phyloP scores from a whole-genome alignment of 495 filamentous ascomycete species.

The Penicillium lividum region DNA sequence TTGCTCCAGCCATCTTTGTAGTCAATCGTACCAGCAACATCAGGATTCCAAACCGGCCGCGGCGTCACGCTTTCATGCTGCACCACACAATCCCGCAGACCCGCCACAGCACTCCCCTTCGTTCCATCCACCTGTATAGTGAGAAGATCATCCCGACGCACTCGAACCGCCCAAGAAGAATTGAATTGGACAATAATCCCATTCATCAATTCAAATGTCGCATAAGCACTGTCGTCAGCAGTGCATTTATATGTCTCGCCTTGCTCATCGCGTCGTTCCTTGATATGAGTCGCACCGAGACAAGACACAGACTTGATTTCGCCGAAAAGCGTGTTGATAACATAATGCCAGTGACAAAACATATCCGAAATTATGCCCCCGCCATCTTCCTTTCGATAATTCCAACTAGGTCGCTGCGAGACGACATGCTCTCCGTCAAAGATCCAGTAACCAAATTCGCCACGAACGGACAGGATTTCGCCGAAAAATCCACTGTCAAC shows the following conservation, averaged over 20 bases:
- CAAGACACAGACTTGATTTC: constrained; percentile 1
- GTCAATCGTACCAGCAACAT: neutral
- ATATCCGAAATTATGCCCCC: neutral
- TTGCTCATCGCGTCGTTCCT: neutral
- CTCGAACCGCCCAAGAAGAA: neutral
- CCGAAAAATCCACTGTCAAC: constrained; percentile 2
- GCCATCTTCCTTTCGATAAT: constrained; percentile 1
- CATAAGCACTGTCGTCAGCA: constrained; percentile 1
- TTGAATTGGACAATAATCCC: neutral
- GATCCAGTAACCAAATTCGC: constrained; percentile 1
- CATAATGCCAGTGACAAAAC: constrained; percentile 5
- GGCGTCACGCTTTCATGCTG: constrained; percentile 3
- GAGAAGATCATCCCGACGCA: neutral
- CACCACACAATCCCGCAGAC: constrained; percentile 1
- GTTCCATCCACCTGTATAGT: constrained; percentile 1
- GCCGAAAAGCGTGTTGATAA: neutral
- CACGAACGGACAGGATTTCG: neutral
- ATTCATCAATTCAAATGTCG: neutral
- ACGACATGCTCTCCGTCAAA: constrained; percentile 1
- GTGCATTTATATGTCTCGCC: neutral
- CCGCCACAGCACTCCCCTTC: neutral
- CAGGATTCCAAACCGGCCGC: constrained; percentile 1
- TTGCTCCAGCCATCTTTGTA: constrained; percentile 1
- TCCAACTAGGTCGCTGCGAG: neutral
- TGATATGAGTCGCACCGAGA: constrained; percentile 1